phyloP scores from a whole-genome alignment of 1,139 yeast species.

The Waltiozyma solani region DNA sequence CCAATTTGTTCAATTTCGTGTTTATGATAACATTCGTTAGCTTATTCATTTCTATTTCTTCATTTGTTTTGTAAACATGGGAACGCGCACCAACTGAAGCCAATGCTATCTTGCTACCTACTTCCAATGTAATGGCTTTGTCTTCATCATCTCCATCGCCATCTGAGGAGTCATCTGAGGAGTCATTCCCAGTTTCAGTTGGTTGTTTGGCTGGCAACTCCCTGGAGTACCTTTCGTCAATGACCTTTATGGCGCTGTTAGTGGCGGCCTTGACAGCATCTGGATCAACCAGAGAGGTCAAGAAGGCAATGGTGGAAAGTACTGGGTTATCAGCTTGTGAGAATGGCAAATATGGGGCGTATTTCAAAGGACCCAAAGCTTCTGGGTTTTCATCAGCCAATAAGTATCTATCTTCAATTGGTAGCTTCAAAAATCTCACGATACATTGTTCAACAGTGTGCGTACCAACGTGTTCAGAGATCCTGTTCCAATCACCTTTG shows the following conservation, averaged over 20 bases:
- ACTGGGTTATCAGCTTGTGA: constrained; percentile 88
- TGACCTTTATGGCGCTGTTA: constrained; percentile 44
- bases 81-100: constrained; percentile 76
- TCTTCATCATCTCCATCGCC: not conserved
- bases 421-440: constrained; percentile 66
- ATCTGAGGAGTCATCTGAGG: constrained; percentile 1
- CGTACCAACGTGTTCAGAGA: constrained; percentile 52
- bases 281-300: constrained; percentile 83
- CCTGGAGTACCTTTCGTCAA: constrained; percentile 34
- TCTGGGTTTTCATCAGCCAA: constrained; percentile 29
- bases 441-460: constrained; percentile 79
- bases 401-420: constrained; percentile 68
- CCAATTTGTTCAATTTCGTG: constrained; percentile 65
- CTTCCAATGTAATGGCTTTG: constrained; percentile 22
- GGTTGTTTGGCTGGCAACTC: constrained; percentile 3
- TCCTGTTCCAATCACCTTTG: constrained; percentile 65
- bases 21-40: constrained; percentile 52
- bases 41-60: constrained; percentile 70
- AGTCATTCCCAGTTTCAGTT: not conserved
- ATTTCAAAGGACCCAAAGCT: constrained; percentile 62
- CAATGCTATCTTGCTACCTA: constrained; percentile 46
- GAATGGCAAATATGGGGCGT: constrained; percentile 75
- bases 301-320: constrained; percentile 77
- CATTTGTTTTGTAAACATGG: constrained; percentile 71
- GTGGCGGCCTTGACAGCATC: constrained; percentile 81